Evolutionary conservation across 352 stramenopile species (phyloP).

Genomic region (Pythium scleroteichum): DNA sequence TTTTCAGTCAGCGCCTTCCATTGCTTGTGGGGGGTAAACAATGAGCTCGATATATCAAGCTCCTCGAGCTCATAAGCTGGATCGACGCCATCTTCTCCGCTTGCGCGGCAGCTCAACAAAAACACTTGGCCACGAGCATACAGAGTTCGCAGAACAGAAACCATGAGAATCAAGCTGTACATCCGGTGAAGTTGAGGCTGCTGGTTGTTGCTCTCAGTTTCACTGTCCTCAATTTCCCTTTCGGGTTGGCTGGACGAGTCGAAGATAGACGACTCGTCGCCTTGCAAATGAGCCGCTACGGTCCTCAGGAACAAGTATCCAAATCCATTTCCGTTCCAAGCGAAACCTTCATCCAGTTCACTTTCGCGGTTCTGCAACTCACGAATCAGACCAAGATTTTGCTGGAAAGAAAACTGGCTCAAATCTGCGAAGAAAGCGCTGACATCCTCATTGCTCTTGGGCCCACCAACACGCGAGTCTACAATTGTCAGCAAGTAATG

Average conservation of each 20-base stretch:
- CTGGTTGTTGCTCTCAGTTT: conserved; percentile 23
- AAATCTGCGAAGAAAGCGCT: conserved; percentile 38
- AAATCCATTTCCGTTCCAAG: conserved; percentile 39
- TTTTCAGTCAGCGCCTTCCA: conserved; percentile 65
- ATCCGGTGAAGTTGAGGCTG: conserved; percentile 75
- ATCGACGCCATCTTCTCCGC: not conserved
- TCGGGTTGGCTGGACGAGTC: conserved; percentile 23
- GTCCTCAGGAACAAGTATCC: conserved; percentile 56
- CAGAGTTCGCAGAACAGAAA: conserved; percentile 74
- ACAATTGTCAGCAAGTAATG: conserved; percentile 10
- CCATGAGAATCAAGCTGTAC: conserved; percentile 84
- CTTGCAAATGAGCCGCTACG: conserved; percentile 24
- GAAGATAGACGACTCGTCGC: conserved; percentile 19
- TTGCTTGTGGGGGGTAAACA: conserved; percentile 78
- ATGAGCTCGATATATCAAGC: conserved; percentile 66
- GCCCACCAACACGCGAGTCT: conserved; percentile 32
- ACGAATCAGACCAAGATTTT: conserved; percentile 57
- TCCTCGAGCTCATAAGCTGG: conserved; percentile 34
- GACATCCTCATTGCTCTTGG: conserved; percentile 17
- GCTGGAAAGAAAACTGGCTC: conserved; percentile 63
- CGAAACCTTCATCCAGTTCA: conserved; percentile 5
- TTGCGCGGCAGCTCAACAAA: conserved; percentile 40
- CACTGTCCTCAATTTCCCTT: conserved; percentile 6
- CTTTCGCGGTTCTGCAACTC: conserved; percentile 30
- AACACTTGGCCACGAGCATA: conserved; percentile 68